phyloP scores from a whole-genome alignment of 768 basidiomycete species.

The Tephrocybe sp. region DNA sequence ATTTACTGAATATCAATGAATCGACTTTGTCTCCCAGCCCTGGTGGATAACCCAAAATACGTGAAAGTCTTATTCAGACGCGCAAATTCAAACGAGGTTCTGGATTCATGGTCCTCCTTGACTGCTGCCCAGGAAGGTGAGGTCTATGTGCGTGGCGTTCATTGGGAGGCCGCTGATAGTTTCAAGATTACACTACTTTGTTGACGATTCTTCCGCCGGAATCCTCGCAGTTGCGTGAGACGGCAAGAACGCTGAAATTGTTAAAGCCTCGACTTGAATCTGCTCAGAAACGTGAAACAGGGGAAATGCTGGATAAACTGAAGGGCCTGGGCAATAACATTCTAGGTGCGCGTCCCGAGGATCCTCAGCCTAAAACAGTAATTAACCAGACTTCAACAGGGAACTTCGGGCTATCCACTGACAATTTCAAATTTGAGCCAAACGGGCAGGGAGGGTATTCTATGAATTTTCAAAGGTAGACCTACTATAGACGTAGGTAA shows the following conservation, averaged over 20 bases:
- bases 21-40: conserved; percentile 27
- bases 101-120: conserved; percentile 83
- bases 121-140: conserved; percentile 82
- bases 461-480: conserved; percentile 72
- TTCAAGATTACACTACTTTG: conserved; percentile 76
- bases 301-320: conserved; percentile 89
- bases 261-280: conserved; percentile 70
- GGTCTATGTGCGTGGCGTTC: not conserved
- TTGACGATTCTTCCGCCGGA: conserved; percentile 56
- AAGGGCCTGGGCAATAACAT: conserved; percentile 91
- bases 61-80: conserved; percentile 87
- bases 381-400: conserved; percentile 39
- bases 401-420: conserved; percentile 90
- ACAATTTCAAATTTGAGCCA: conserved; percentile 96
- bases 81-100: conserved; percentile 78
- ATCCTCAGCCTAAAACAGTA: not conserved
- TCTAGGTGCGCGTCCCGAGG: conserved; percentile 55
- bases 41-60: conserved; percentile 84
- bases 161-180: not conserved
- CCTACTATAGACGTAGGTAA: not conserved
- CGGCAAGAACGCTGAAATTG: conserved; percentile 43
- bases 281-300: conserved; percentile 83
- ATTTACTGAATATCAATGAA: conserved; percentile 2
- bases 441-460: conserved; percentile 96
- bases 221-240: conserved; percentile 46